phyloP scores from a whole-genome alignment of 2,329 filamentous ascomycete species.

The Aphanocladium album region DNA sequence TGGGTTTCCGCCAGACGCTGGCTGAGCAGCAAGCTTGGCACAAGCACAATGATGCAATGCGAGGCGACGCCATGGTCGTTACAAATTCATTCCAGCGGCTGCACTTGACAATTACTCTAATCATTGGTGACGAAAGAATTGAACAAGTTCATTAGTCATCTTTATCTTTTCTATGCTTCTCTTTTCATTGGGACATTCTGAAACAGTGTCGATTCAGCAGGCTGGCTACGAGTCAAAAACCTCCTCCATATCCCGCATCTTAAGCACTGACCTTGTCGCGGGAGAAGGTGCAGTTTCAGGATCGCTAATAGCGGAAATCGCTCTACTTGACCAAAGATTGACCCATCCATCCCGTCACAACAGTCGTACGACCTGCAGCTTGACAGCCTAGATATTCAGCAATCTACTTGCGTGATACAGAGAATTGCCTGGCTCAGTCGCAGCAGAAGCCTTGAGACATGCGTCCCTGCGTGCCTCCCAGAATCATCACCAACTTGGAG shows the following conservation, averaged over 20 bases:
- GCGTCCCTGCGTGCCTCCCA: no score
- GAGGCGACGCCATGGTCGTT: no score
- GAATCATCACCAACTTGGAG: no score
- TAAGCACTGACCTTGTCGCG: background rate
- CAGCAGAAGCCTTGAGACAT: no score
- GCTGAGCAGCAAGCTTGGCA: background rate
- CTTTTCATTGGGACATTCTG: background rate
- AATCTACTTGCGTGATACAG: background rate
- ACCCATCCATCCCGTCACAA: background rate
- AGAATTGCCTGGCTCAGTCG: no score
- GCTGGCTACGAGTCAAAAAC: background rate
- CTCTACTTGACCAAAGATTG: background rate
- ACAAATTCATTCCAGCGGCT: no score
- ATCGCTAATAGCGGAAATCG: background rate
- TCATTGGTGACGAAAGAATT: no score
- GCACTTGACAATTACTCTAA: no score
- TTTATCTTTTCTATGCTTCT: background rate
- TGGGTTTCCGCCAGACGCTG: background rate
- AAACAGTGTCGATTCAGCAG: background rate
- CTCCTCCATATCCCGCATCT: background rate
- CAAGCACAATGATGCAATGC: background rate
- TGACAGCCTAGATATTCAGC: background rate
- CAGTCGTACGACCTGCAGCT: background rate
- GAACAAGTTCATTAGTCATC: background rate
- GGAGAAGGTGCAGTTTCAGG: conserved; percentile 1